Percentiles rank a stretch among this genome's conserved stretches.
These are phyloP conservation scores for Agaricus sinodeliciosus DNA, from an alignment of 768 basidiomycete genomes.

Conservation along the genomic window DNA sequence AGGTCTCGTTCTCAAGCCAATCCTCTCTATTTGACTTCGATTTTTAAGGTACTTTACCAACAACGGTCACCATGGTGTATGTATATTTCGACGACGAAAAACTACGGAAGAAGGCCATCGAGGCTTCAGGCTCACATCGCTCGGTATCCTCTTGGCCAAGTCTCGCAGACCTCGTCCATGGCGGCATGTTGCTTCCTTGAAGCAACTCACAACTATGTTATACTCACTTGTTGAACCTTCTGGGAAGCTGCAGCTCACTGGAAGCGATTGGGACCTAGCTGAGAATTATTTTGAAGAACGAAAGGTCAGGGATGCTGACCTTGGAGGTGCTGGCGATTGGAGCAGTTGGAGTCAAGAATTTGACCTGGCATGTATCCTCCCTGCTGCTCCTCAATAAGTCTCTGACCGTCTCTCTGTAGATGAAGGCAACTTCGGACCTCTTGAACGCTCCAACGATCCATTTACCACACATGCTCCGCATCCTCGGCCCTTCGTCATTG, in stretches of 20 bases:
- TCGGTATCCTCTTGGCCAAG: slow-evolving; percentile 66
- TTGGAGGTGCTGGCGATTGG: slow-evolving; percentile 57
- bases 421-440: slow-evolving; percentile 16
- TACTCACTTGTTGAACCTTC: slow-evolving; percentile 44
- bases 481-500: slow-evolving; percentile 72
- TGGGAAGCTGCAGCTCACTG: slow-evolving; percentile 41
- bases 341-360: slow-evolving; percentile 64
- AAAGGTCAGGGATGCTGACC: slow-evolving; percentile 40
- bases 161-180: slow-evolving; percentile 68
- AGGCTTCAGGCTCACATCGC: slow-evolving; percentile 72
- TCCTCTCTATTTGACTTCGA: background rate
- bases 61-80: slow-evolving; percentile 61
- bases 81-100: slow-evolving; percentile 63
- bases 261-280: slow-evolving; percentile 59
- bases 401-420: background rate
- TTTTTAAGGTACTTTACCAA: slow-evolving; percentile 31
- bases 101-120: slow-evolving; percentile 70
- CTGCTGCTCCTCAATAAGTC: slow-evolving; percentile 2
- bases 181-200: slow-evolving; percentile 61
- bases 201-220: slow-evolving; percentile 47
- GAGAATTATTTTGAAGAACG: slow-evolving; percentile 61
- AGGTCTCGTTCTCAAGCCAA: slow-evolving; percentile 6
- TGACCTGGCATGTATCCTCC: slow-evolving; percentile 34
- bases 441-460: slow-evolving; percentile 48
- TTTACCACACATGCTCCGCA: slow-evolving; percentile 67